Evolutionary conservation across 1,139 yeast genomes (phyloP).

Genomic region (Blastobotrys illinoisensis): DNA sequence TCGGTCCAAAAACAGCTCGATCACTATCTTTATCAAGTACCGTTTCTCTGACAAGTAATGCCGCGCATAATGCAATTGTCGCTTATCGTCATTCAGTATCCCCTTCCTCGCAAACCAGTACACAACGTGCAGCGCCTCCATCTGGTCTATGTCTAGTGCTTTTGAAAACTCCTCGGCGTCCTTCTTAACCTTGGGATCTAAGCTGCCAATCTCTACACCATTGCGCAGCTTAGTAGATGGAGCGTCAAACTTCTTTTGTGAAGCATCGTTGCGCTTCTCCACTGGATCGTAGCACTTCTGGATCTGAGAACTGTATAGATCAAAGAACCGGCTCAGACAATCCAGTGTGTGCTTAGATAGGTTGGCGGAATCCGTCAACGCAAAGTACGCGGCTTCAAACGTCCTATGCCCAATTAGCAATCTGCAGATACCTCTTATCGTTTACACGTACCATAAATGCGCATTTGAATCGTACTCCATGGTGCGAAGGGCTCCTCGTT

Average conservation of each 20-base stretch:
- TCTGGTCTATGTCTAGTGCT: constrained; percentile 20
- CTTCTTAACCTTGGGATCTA: constrained; percentile 17
- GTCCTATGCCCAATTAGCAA: constrained; percentile 17
- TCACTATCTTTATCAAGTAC: constrained; percentile 19
- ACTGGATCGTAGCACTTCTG: constrained; percentile 21
- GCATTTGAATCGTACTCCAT: constrained; percentile 10
- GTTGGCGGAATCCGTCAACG: constrained; percentile 15
- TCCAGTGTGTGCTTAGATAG: constrained; percentile 15
- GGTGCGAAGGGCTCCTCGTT: not conserved
- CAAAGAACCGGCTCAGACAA: constrained; percentile 21
- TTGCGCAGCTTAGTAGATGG: constrained; percentile 11
- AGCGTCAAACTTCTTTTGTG: constrained; percentile 12
- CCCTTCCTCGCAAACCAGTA: constrained; percentile 22
- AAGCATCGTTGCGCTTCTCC: constrained; percentile 9
- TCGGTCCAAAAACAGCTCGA: constrained; percentile 14
- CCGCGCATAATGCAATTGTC: constrained; percentile 19
- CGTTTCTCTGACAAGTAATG: constrained; percentile 23
- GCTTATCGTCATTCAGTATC: constrained; percentile 15
- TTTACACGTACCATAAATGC: constrained; percentile 14
- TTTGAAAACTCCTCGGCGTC: constrained; percentile 19
- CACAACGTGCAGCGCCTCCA: constrained; percentile 22
- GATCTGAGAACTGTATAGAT: constrained; percentile 16
- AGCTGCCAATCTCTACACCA: constrained; percentile 17
- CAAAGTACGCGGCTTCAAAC: constrained; percentile 28
- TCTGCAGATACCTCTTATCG: not conserved